These are phyloP conservation scores for Triticum monococcum DNA, from an alignment of 176 grass and related monocot genomes.

Conservation along the genomic window DNA sequence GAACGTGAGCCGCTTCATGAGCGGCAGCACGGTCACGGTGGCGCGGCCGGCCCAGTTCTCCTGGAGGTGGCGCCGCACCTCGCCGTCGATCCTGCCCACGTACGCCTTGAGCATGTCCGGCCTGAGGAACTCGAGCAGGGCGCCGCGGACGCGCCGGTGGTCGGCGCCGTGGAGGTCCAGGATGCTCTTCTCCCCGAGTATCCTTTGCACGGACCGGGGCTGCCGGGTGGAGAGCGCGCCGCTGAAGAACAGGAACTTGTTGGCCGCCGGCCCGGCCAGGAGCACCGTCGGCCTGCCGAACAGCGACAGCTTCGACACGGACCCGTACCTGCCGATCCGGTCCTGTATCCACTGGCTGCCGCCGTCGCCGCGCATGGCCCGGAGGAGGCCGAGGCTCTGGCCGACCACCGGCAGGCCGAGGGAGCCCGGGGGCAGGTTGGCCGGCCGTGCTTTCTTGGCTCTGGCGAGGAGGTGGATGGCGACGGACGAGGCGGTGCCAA, in stretches of 20 bases:
- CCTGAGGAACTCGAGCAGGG: slow-evolving; percentile 46
- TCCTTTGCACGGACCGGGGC: slow-evolving; percentile 20
- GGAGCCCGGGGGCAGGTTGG: slow-evolving; percentile 41
- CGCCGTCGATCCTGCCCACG: slow-evolving; percentile 42
- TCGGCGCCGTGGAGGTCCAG: slow-evolving; percentile 48
- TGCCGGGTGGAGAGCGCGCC: slow-evolving; percentile 31
- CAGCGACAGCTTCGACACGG: slow-evolving; percentile 56
- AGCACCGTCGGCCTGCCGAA: slow-evolving; percentile 37
- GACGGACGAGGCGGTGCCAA: neutral
- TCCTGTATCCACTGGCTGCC: slow-evolving; percentile 40
- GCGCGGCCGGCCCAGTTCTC: slow-evolving; percentile 17
- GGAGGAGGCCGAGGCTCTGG: slow-evolving; percentile 49
- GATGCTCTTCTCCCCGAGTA: slow-evolving; percentile 41
- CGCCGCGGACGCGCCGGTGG: slow-evolving; percentile 35
- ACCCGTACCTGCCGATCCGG: slow-evolving; percentile 33
- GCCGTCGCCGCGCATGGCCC: slow-evolving; percentile 45
- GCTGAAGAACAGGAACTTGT: slow-evolving; percentile 40
- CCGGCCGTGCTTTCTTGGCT: neutral
- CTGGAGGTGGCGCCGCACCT: slow-evolving; percentile 44
- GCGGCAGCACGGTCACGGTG: slow-evolving; percentile 36
- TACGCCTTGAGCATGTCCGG: slow-evolving; percentile 47
- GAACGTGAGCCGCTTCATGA: slow-evolving; percentile 57
- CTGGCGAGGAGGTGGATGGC: neutral
- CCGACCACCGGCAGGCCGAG: slow-evolving; percentile 50
- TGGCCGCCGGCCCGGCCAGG: slow-evolving; percentile 24